Evolutionary conservation across 805 yeast species (phyloP).

Genomic region (Pichia scutulata): DNA sequence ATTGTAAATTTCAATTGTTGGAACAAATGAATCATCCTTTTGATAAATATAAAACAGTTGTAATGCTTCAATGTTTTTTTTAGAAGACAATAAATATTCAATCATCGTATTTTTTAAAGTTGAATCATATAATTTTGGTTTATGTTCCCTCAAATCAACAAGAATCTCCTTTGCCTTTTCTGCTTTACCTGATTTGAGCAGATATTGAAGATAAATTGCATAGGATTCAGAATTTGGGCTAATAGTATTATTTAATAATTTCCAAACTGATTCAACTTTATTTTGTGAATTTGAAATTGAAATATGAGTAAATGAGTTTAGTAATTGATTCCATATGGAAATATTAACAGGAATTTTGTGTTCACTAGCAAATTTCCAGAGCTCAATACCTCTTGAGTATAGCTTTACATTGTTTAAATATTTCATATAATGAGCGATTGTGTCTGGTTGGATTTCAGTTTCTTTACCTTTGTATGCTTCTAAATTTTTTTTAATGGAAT

Average conservation of each 20-base stretch:
- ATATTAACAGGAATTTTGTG: conserved; percentile 26
- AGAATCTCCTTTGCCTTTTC: conserved; percentile 36
- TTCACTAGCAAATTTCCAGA: conserved; percentile 17
- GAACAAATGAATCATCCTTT: conserved; percentile 27
- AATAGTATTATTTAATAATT: conserved; percentile 22
- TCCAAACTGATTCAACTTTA: conserved; percentile 33
- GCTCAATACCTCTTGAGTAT: conserved; percentile 9
- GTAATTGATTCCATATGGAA: conserved; percentile 52
- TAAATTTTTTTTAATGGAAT: conserved; percentile 3
- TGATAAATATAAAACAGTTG: conserved; percentile 21
- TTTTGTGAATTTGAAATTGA: conserved; percentile 24
- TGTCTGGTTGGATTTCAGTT: conserved; percentile 8
- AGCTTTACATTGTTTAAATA: conserved; percentile 10
- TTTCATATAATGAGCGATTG: conserved; percentile 11
- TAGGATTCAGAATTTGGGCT: conserved; percentile 42
- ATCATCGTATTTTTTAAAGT: conserved; percentile 38
- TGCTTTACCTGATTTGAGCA: conserved; percentile 33
- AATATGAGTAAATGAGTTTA: conserved; percentile 28
- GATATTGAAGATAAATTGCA: conserved; percentile 40
- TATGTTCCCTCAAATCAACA: conserved; percentile 27
- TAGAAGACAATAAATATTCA: conserved; percentile 35
- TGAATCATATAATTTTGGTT: conserved; percentile 29
- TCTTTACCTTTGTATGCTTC: conserved; percentile 4
- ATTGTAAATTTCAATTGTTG: conserved; percentile 47
- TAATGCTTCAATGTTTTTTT: conserved; percentile 35